phyloP scores from a whole-genome alignment of 2,329 filamentous ascomycete species.

The Alternaria viburni region DNA sequence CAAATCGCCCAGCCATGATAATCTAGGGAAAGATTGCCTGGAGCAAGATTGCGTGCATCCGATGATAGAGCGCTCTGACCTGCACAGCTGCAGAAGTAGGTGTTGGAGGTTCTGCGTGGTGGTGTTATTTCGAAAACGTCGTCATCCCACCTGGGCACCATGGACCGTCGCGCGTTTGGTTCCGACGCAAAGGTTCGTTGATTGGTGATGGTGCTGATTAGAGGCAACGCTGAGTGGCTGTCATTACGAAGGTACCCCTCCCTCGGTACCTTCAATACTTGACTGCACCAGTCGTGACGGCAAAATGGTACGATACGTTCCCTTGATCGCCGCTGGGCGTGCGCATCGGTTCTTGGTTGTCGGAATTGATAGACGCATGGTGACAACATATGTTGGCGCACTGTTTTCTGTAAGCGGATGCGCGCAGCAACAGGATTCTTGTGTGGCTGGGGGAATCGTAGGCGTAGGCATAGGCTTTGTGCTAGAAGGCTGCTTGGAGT shows the following conservation, averaged over 20 bases:
- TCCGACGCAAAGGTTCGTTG: conserved; percentile 10
- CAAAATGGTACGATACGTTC: conserved; percentile 18
- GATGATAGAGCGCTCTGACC: background rate
- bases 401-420: background rate
- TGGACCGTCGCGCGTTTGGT: conserved; percentile 15
- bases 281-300: conserved; percentile 20
- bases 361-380: conserved; percentile 13
- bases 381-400: conserved; percentile 15
- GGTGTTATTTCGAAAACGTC: conserved; percentile 16
- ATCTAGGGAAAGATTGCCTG: conserved; percentile 4
- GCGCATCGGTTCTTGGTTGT: conserved; percentile 11
- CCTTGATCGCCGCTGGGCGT: conserved; percentile 5
- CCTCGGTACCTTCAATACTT: conserved; percentile 23
- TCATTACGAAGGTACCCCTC: conserved; percentile 21
- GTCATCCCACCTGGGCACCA: conserved; percentile 1
- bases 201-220: conserved; percentile 5
- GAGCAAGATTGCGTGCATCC: background rate
- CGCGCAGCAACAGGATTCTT: background rate
- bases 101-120: background rate
- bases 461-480: background rate
- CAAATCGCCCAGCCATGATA: conserved; percentile 2
- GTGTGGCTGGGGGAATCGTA: conserved; percentile 1
- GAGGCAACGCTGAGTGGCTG: conserved; percentile 7
- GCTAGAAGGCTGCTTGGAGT: background rate
- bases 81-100: conserved; percentile 7